These are phyloP conservation scores for Galeopsis tetrahit DNA, from an alignment of 257 asterid species.

Conservation along the genomic window DNA sequence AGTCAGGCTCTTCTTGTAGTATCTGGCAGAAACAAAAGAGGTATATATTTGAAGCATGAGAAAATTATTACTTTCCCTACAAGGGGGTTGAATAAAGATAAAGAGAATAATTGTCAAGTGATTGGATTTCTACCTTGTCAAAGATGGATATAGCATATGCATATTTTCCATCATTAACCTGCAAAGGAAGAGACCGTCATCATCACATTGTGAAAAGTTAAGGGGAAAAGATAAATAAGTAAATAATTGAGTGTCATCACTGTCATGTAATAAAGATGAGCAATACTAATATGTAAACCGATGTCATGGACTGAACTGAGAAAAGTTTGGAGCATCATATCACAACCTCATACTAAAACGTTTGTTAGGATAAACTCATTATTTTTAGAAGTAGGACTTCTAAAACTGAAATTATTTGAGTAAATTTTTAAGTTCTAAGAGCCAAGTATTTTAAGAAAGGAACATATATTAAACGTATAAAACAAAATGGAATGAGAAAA, in stretches of 20 bases:
- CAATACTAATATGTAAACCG: slow-evolving; percentile 20
- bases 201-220: slow-evolving; percentile 31
- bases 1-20: slow-evolving; percentile 84
- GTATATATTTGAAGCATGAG: slow-evolving; percentile 22
- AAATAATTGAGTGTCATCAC: background rate
- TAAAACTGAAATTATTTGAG: slow-evolving; percentile 18
- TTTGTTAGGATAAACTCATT: slow-evolving; percentile 10
- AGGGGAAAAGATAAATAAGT: slow-evolving; percentile 7
- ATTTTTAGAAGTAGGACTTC: background rate
- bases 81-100: slow-evolving; percentile 28
- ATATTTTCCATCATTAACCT: slow-evolving; percentile 98
- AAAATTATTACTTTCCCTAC: slow-evolving; percentile 31
- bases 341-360: slow-evolving; percentile 25
- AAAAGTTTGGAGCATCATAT: slow-evolving; percentile 18
- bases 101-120: slow-evolving; percentile 25
- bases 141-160: slow-evolving; percentile 83
- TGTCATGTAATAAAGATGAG: slow-evolving; percentile 25
- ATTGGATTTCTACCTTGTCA: slow-evolving; percentile 69
- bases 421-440: background rate
- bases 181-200: slow-evolving; percentile 44
- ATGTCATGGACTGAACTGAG: slow-evolving; percentile 10
- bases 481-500: slow-evolving; percentile 24
- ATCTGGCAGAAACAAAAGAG: slow-evolving; percentile 56
- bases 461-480: slow-evolving; percentile 4
- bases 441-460: background rate